Base-by-base conservation (phyloP, 1,139 yeast genomes). In the Suhomyces kunorum region DNA sequence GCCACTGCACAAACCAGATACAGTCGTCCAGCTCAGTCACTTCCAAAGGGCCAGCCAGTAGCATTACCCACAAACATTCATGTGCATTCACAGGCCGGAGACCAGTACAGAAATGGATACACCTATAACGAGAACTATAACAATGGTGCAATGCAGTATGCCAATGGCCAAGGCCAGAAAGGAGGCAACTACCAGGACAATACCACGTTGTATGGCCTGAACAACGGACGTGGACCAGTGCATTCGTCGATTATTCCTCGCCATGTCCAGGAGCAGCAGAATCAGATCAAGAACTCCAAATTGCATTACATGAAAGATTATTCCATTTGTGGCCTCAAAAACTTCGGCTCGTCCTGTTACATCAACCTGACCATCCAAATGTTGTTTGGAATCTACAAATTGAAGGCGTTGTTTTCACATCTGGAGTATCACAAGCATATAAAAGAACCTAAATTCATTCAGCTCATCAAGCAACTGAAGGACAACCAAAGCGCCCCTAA, bases 281-380 rank as follows among this genome's bases (percentile, higher is more conserved):
- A 39, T 43, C 36, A 44, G 40, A 42, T 44, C 12, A 40, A 42
- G 32, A 42, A 36, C 32, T 74, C 68, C 39, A 68, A 66, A 17
- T 64, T 55, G 27, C 67, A 69, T 41, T 56, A 61, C 43, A 68
- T 71, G 60, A 50, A 65, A n/a, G 69, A 74, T 33, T 61, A 68
- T 39, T 67, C 78, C 1, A 71, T 82, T 19, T 82, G 89, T 30
- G 92, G 94, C 0, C 60, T 85, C 34, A 65, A 78, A 37, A 84
- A 85, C 55, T 63, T 81, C 58, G 89, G 89, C 0, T 81, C 83
- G 17, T 81, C 88, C 0, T 84, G 92, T 50, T 84, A 84, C 55
- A 80, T 84, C 55, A 84, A 83, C 55, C 78, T 84, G 54, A 80
- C 82, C 45, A 58, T 84, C 15, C 94, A 85, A 55, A 69, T 86